Base-by-base conservation (phyloP, 306 rosid genomes). In the Cercis canadensis region DNA sequence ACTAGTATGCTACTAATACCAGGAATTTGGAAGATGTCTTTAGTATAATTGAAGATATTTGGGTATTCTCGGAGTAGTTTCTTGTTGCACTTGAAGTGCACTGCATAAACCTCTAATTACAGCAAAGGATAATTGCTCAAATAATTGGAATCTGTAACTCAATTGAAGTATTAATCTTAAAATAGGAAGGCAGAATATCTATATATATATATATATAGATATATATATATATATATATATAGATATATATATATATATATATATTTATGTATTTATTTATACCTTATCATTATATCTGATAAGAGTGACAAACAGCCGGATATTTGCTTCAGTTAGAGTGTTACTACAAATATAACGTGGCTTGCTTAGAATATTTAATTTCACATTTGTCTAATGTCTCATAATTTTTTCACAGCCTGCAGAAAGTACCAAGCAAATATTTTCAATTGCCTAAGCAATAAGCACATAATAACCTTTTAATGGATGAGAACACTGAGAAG, bases 231-330 rank as follows among this genome's bases (percentile, higher is more conserved):
- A n/a, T n/a, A n/a, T n/a, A n/a, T n/a, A n/a, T n/a, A n/a, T n/a
- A n/a, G n/a, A n/a, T n/a, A n/a, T n/a, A n/a, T n/a, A n/a, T n/a
- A n/a, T n/a, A n/a, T n/a, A n/a, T n/a, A n/a, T n/a, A n/a, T n/a
- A n/a, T n/a, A n/a, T n/a, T n/a, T n/a, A n/a, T n/a, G n/a, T n/a
- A n/a, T n/a, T n/a, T n/a, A 65, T 31, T 11, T 40, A 61, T 84
- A 94, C 98, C 98, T n/a, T n/a, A n/a, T 94, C 96, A 36, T 94
- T 97, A 75, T 90, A 94, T 89, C 98, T 81, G 76, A 90, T 90
- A 36, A 94, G 86, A 63, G 98, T 94, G 73, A 94, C 98, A 57
- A 94, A 94, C 79, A 94, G 75, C 15, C 95, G 95, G 70, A 94
- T 69, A 77, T 94, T 97, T 14, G 96, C 88, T 86, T 94, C 97